Evolutionary conservation across 208 protist species (phyloP).

Genomic region (Trypanosomatidae sp.): DNA sequence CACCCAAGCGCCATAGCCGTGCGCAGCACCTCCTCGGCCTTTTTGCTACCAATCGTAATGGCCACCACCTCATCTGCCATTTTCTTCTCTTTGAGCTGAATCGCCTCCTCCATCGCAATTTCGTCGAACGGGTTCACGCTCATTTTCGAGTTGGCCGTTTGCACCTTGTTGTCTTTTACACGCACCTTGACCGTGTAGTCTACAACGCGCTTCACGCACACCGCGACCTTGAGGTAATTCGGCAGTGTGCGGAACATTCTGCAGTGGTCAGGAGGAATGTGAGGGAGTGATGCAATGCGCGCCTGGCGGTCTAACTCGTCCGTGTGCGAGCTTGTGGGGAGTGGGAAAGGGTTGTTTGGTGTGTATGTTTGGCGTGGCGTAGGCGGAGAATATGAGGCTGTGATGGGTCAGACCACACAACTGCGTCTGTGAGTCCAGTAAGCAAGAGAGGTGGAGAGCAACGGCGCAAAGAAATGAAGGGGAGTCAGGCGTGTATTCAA

Average conservation of each 20-base stretch:
- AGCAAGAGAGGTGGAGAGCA: neutral
- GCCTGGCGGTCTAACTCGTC: neutral
- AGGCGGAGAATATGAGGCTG: neutral
- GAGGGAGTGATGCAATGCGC: neutral
- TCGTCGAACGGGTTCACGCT: constrained; percentile 98
- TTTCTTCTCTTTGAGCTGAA: constrained; percentile 94
- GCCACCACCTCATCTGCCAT: constrained; percentile 92
- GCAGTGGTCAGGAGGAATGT: neutral
- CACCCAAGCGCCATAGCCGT: constrained; percentile 95
- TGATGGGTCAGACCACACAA: neutral
- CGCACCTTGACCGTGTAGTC: constrained; percentile 97
- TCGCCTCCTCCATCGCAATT: constrained; percentile 96
- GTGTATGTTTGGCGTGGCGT: neutral
- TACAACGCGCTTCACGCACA: constrained; percentile 97
- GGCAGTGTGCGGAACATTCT: constrained; percentile 52
- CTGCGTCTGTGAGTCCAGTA: neutral
- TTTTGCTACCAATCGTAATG: constrained; percentile 93
- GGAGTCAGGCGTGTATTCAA: neutral
- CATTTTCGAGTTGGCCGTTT: constrained; percentile 95
- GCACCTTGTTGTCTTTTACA: constrained; percentile 95
- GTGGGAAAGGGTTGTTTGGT: neutral
- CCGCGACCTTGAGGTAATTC: constrained; percentile 86
- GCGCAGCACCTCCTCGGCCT: constrained; percentile 89
- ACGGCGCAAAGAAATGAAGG: neutral
- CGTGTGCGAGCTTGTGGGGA: neutral